Percentiles rank a stretch among this genome's conserved stretches.
Conservation (phyloP, 1,284 basidiomycete species). For the Leccinum solheimii region DNA sequence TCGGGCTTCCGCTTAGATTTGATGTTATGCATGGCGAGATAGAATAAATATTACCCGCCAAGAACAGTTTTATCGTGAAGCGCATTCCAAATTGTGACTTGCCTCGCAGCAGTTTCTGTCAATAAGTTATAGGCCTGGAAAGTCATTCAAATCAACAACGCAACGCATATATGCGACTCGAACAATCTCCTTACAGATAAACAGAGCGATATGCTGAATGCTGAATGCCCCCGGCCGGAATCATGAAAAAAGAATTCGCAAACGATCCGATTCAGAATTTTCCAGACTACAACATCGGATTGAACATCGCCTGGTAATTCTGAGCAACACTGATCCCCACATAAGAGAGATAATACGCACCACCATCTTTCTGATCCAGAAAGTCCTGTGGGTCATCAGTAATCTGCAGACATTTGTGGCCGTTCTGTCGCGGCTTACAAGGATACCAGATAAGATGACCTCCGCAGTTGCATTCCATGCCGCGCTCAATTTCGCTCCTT, state of each 20-base stretch:
- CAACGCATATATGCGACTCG: constrained; percentile 34
- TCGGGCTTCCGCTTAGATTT: constrained; percentile 7
- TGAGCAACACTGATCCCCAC: background rate
- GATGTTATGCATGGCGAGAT: background rate
- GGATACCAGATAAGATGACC: constrained; percentile 44
- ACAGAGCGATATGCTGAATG: constrained; percentile 21
- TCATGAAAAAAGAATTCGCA: constrained; percentile 36
- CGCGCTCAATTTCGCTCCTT: constrained; percentile 15
- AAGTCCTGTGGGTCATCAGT: constrained; percentile 32
- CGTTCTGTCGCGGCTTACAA: constrained; percentile 33
- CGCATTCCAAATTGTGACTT: constrained; percentile 32
- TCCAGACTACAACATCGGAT: constrained; percentile 22
- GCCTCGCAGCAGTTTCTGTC: constrained; percentile 31
- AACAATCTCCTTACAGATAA: constrained; percentile 24
- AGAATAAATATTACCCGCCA: constrained; percentile 36
- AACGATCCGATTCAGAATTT: constrained; percentile 27
- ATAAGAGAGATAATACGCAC: constrained; percentile 15
- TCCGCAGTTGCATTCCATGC: constrained; percentile 41
- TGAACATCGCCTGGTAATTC: constrained; percentile 14
- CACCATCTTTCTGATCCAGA: constrained; percentile 23
- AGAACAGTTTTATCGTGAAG: constrained; percentile 36
- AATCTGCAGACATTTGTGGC: constrained; percentile 1
- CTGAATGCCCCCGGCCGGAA: constrained; percentile 5
- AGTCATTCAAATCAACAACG: constrained; percentile 5
- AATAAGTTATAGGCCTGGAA: constrained; percentile 38